Base-by-base conservation (phyloP, 1,284 basidiomycete genomes). In the Moesziomyces sp. region DNA sequence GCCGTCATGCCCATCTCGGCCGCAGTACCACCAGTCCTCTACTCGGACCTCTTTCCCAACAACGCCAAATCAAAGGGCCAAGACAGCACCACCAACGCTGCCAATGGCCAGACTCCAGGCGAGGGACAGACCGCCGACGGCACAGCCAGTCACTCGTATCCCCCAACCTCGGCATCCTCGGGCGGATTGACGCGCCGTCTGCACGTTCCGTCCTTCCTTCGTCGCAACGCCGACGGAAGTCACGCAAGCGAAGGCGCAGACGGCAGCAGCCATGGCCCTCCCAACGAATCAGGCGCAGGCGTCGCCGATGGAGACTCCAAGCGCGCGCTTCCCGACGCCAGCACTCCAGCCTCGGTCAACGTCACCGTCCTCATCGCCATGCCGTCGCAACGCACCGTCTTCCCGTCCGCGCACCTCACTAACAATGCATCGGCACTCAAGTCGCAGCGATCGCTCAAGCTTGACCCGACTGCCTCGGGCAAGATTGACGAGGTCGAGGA, bases 311-410 rank as follows among this genome's bases (percentile, higher is more conserved):
- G 26, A 35, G 53, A 48, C 9, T 26, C 46, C 1, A 60, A 62
- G 21, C 33, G 44, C 14, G 19, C 48, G 14, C 46, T 38, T 18
- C 30, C 58, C 23, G 69, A 74, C 30, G 21, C 56, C 40, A 72
- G 35, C 42, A 65, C 56, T 2, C 58, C 73, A n/a, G 76, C 72
- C 30, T 72, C 70, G 14, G 70, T 79, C 55, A 79, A 81, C 42
- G 64, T 81, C 18, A 80, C 79, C 1, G 79, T 81, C 13, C 52
- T 81, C 24, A 78, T 81, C 26, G 77, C 77, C 24, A 81, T 81
- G 79, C 79, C 79, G 9, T 78, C 74, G 13, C 67, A 72, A n/a
- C 58, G 60, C 18, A 81, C 78, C 13, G 72, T 80, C 47, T 75
- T 80, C 46, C 78, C 74, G 11, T 62, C 62, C 5, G 48, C 38